Percentiles rank a stretch among this genome's conserved stretches.
phyloP scores from a whole-genome alignment of 306 rosid genomes.

The Citrullus amarus region DNA sequence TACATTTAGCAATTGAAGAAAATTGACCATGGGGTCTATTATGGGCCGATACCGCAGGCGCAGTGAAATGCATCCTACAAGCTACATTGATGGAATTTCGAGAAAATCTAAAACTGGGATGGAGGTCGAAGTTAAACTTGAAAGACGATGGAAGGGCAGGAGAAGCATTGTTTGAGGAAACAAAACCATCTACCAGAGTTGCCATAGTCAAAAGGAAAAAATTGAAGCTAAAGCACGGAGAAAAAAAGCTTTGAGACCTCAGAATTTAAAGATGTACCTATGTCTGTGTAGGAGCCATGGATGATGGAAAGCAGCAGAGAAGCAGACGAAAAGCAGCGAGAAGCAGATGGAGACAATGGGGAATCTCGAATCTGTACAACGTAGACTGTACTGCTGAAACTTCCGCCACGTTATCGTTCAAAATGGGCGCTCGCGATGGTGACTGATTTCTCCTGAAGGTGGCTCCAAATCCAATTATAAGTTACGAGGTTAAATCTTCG shows the following conservation, averaged over 20 bases:
- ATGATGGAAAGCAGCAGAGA: neutral
- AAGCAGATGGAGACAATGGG: neutral
- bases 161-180: slow-evolving; percentile 1
- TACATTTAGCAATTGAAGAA: slow-evolving; percentile 1
- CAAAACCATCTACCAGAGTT: slow-evolving; percentile 8
- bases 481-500: too few species aligned
- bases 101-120: slow-evolving; percentile 5
- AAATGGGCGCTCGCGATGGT: too few species aligned
- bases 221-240: neutral
- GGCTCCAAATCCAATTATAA: too few species aligned
- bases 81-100: slow-evolving; percentile 7
- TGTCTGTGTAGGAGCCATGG: neutral
- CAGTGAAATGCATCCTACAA: neutral
- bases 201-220: slow-evolving; percentile 10
- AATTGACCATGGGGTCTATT: slow-evolving; percentile 1
- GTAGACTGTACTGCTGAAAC: neutral
- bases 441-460: too few species aligned
- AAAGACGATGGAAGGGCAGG: neutral
- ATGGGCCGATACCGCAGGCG: neutral
- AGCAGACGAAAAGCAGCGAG: neutral
- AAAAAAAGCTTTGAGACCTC: neutral
- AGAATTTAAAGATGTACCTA: neutral
- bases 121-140: slow-evolving; percentile 7
- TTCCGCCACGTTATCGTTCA: neutral
- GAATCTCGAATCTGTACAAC: neutral